A percentile compares a stretch with the other conserved stretches of the same genome.
Evolutionary conservation across 495 filamentous ascomycete species (phyloP).

Genomic region (Podospora pseudocomata): DNA sequence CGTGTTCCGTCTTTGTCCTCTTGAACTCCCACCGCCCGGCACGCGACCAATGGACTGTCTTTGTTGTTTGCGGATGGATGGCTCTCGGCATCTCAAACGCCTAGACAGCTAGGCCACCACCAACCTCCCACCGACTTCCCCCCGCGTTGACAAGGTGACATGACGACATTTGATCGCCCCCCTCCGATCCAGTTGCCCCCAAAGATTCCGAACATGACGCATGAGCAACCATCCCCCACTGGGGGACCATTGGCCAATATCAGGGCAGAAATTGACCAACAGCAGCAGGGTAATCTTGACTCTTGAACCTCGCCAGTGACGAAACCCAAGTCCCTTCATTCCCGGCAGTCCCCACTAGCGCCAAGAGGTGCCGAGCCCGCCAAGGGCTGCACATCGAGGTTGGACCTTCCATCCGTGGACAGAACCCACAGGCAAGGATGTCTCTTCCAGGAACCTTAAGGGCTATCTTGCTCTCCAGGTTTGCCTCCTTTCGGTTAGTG

Average conservation of each 20-base stretch:
- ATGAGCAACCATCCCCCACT: too few relatives aligned
- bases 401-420: constrained; percentile 18
- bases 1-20: background rate
- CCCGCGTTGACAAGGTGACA: background rate
- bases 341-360: background rate
- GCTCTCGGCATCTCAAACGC: background rate
- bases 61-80: background rate
- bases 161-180: background rate
- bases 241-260: too few relatives aligned
- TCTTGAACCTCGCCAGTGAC: background rate
- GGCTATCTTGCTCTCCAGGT: background rate
- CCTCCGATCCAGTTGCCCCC: background rate
- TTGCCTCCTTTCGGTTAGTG: background rate
- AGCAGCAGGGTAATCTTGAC: background rate
- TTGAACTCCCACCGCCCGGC: background rate
- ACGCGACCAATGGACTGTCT: background rate
- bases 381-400: constrained; percentile 19
- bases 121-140: background rate
- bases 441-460: background rate
- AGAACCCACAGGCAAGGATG: constrained; percentile 1
- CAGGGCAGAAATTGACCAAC: too few relatives aligned
- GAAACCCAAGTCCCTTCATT: background rate
- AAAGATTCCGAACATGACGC: too few relatives aligned
- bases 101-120: background rate
- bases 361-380: constrained; percentile 21